A percentile compares a stretch with the other conserved stretches of the same genome.
Conservation (phyloP, 352 stramenopile genomes). For the Phytophthora uliginosa region DNA sequence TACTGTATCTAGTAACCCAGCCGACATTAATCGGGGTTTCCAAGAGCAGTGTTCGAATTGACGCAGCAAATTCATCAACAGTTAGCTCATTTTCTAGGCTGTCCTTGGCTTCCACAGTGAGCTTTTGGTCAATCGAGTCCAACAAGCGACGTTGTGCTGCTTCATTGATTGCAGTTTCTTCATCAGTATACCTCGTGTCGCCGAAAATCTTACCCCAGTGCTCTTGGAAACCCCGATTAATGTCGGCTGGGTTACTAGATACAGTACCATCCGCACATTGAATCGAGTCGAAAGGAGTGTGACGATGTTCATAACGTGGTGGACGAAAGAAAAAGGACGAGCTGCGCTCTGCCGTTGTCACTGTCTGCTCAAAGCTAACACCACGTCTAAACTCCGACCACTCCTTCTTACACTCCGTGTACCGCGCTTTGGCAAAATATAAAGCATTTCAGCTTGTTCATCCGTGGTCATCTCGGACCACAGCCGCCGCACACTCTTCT, state of each 20-base stretch:
- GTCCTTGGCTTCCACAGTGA: neutral
- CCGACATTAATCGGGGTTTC: neutral
- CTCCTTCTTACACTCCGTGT: neutral
- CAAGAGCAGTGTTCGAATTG: conserved; percentile 1
- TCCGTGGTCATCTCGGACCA: neutral
- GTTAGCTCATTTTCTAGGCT: neutral
- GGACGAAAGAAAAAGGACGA: neutral
- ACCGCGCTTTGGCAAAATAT: conserved; percentile 5
- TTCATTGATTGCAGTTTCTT: neutral
- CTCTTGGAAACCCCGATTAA: neutral
- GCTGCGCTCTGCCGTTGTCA: neutral
- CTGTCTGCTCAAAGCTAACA: neutral
- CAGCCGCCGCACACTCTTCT: conserved; percentile 9
- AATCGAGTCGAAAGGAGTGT: neutral
- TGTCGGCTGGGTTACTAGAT: neutral
- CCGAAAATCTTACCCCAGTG: neutral
- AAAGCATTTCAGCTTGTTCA: conserved; percentile 4
- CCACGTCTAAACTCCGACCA: neutral
- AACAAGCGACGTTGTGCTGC: neutral
- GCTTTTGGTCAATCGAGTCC: neutral
- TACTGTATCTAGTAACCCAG: neutral
- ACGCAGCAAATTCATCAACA: neutral
- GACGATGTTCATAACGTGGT: neutral
- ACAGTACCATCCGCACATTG: neutral
- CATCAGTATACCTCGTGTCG: neutral